Evolutionary conservation across 768 basidiomycete species (phyloP).

Genomic region (Tulasnella calospora): DNA sequence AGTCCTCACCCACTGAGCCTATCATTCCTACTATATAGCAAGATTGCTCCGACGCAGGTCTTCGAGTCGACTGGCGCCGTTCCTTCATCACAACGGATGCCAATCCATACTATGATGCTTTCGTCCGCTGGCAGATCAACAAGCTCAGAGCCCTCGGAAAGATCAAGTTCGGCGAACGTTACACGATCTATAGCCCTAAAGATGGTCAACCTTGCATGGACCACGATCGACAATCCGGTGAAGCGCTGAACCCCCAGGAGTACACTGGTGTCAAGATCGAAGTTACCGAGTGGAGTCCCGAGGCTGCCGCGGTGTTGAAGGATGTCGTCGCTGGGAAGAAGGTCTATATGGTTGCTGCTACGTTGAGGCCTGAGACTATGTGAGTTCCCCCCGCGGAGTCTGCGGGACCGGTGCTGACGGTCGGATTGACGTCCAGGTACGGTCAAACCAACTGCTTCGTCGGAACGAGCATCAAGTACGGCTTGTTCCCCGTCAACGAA

Average conservation of each 20-base stretch:
- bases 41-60: slow-evolving; percentile 85
- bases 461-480: slow-evolving; percentile 83
- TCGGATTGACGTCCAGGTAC: slow-evolving; percentile 52
- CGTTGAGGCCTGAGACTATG: slow-evolving; percentile 96
- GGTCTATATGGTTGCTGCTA: slow-evolving; percentile 92
- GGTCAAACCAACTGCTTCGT: slow-evolving; percentile 99
- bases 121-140: slow-evolving; percentile 98
- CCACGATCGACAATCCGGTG: slow-evolving; percentile 93
- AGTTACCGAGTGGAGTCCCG: slow-evolving; percentile 76
- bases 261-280: slow-evolving; percentile 95
- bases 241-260: slow-evolving; percentile 91
- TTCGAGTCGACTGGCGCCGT: slow-evolving; percentile 95
- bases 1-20: not conserved
- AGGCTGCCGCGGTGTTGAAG: slow-evolving; percentile 58
- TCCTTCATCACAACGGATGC: slow-evolving; percentile 89
- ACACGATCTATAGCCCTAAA: slow-evolving; percentile 97
- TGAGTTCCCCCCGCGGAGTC: slow-evolving; percentile 33
- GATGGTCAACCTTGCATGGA: slow-evolving; percentile 99
- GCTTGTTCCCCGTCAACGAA: slow-evolving; percentile 75
- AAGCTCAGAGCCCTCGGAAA: slow-evolving; percentile 79
- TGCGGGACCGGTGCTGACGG: not conserved
- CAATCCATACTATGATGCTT: slow-evolving; percentile 95
- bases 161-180: slow-evolving; percentile 97
- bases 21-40: slow-evolving; percentile 34
- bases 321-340: slow-evolving; percentile 70